These are phyloP conservation scores for Barnettozyma sp. DNA, from an alignment of 805 yeast genomes.

Conservation along the genomic window DNA sequence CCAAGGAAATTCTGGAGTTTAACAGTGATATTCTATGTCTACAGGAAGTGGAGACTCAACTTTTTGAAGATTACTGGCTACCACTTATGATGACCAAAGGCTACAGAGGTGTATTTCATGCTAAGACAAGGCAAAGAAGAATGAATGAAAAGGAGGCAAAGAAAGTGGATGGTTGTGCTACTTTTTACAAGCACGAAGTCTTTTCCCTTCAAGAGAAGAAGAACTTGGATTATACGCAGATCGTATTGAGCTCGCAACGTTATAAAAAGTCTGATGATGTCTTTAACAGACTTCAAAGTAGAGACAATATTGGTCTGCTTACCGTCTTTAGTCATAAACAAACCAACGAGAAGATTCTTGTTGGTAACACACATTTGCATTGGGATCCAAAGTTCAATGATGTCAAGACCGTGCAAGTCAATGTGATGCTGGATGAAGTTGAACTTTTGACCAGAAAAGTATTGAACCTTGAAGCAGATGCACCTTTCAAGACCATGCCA, in stretches of 20 bases:
- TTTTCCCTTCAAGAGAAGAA: constrained; percentile 68
- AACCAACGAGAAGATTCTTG: constrained; percentile 64
- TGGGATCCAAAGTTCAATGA: constrained; percentile 98
- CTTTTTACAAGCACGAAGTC: constrained; percentile 65
- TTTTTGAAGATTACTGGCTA: constrained; percentile 81
- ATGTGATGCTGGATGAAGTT: constrained; percentile 82
- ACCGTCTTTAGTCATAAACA: constrained; percentile 64
- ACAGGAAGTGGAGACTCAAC: constrained; percentile 90
- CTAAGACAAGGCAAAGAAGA: constrained; percentile 88
- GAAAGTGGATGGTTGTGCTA: constrained; percentile 98
- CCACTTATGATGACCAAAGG: constrained; percentile 69
- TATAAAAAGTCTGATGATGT: constrained; percentile 91
- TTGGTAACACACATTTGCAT: constrained; percentile 91
- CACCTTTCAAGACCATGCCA: constrained; percentile 55
- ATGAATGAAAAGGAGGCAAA: constrained; percentile 75
- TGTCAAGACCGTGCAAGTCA: constrained; percentile 93
- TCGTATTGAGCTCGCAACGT: constrained; percentile 74
- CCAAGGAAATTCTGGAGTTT: constrained; percentile 59
- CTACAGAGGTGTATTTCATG: constrained; percentile 75
- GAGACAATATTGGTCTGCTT: constrained; percentile 85
- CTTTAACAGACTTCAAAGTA: constrained; percentile 91
- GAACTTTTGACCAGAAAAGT: constrained; percentile 48
- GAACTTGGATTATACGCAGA: constrained; percentile 74
- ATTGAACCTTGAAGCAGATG: constrained; percentile 31
- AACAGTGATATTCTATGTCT: constrained; percentile 78